Conservation (phyloP, 768 basidiomycete genomes). For the Coprinopsis sp. region DNA sequence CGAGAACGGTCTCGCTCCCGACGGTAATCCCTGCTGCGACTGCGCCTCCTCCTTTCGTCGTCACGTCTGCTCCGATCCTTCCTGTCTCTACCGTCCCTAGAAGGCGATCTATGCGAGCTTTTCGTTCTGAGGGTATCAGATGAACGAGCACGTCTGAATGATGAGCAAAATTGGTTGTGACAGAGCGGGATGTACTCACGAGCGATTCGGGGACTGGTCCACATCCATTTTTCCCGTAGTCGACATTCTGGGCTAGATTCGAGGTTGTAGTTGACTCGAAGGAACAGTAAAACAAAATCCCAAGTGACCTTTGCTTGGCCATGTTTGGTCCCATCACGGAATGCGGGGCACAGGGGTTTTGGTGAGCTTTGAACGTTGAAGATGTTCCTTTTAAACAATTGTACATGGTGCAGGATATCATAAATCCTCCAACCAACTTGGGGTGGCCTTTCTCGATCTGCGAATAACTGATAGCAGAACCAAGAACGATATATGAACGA, state of each 20-base stretch:
- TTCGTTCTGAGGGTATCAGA: slow-evolving; percentile 72
- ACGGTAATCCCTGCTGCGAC: slow-evolving; percentile 58
- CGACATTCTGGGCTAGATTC: slow-evolving; percentile 1
- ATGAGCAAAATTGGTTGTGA: neutral
- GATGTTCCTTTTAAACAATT: too few species aligned
- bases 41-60: slow-evolving; percentile 58
- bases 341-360: too few species aligned
- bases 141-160: slow-evolving; percentile 60
- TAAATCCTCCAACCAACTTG: too few species aligned
- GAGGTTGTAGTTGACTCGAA: neutral
- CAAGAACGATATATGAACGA: too few species aligned
- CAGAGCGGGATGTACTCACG: slow-evolving; percentile 35
- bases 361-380: too few species aligned
- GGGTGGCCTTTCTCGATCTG: too few species aligned
- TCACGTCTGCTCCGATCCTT: slow-evolving; percentile 52
- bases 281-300: neutral
- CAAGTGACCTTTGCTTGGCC: neutral
- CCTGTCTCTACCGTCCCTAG: slow-evolving; percentile 55
- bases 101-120: slow-evolving; percentile 68
- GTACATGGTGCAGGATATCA: too few species aligned
- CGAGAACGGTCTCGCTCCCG: slow-evolving; percentile 54
- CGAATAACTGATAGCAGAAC: too few species aligned
- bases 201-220: slow-evolving; percentile 57
- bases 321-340: slow-evolving; percentile 4
- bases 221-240: slow-evolving; percentile 45